Evolutionary conservation across 2,329 filamentous ascomycete species (phyloP), one percentile per base, ranked within the genome.

Genomic region (Colletotrichum karsti): DNA sequence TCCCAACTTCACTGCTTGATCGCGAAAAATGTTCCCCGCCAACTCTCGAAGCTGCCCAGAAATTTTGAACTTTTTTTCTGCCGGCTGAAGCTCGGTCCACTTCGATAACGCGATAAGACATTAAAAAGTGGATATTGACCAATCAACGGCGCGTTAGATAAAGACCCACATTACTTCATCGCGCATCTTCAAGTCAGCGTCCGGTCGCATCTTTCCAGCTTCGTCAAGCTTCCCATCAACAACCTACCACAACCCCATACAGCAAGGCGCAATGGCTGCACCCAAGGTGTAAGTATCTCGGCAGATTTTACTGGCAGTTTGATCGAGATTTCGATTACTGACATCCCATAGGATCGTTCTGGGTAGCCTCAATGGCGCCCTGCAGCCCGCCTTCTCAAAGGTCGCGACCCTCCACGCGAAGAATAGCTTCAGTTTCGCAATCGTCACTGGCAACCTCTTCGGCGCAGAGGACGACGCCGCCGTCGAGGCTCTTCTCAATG

Each of bases 381-480:
- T 98, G 58, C 85, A 88, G 70, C 80, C 90, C 12, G 90, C 92
- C 9, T 93, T 99, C 77, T 85, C 88, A 68, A 99, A 98, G 80
- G 83, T 98, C 20, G 85, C 90, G 8, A 88, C 89, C 9, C 84
- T 98, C 3, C 95, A 98, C 73, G 83, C 90, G 37, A 98, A 98
- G 81, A 96, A 98, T 77, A 87, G 86, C 75, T 98, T 99, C 78
- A 87, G 93, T 13, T 92, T 98, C 74, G 94, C 93, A 15, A 90
- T 99, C 62, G 83, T 97, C 33, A 89, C 90, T 9, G 96, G 96
- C 61, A 92, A 98, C 75, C 85, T 98, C 7, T 98, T 98, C 75
- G 83, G 86, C 18, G 81, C 86, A 46, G 80, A 84, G 1, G 85
- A 90, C 50, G 87, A 92, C 58, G 84, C 90, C 12, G 77, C 80